Evolutionary conservation across 352 stramenopile genomes (phyloP), one percentile per base, ranked within the genome.

Genomic region (Phytophthora ramorum): DNA sequence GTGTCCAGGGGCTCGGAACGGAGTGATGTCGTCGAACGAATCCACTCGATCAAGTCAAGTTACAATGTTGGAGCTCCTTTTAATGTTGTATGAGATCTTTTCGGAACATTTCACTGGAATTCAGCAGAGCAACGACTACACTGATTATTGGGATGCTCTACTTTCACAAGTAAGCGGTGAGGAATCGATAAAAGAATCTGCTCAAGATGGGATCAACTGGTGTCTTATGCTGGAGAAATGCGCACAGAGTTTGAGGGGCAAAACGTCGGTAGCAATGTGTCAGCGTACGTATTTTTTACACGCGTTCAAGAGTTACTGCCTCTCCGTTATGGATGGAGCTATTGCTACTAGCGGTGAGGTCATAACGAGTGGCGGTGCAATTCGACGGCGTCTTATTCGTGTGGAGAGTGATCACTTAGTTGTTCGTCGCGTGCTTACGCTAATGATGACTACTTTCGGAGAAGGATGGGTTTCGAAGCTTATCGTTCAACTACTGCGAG

Each of bases 301-400:
- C 37, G 60, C 69, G 2, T 72, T 84, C 12, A 41, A 56, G 5
- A 54, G 16, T 1, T 87, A 85, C 32, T 77, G 61, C 14, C 46
- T 58, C 14, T 16, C 12, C 12, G 63, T 78, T 24, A 54, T 78
- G 34, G 17, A 51, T 22, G n/a, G 19, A 16, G 46, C 81, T 26
- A 9, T 85, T 58, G 50, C 35, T 7, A 75, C 32, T 43, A 68
- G 73, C n/a, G 79, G 71, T 1, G 64, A 50, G n/a, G 55, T 66
- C 10, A 77, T 87, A 47, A 75, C 76, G 26, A 85, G 71, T 56
- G 64, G 66, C n/a, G 69, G 48, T 7, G 22, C 3, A 13, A 55
- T 68, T 32, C 56, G 53, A 14, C 32, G 45, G 7, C 43, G 7
- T 7, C 51, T 87, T 24, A 57, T 79, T 17, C 14, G 19, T 12